Evolutionary conservation across 306 rosid species (phyloP).

Genomic region (Gillenia trifoliata): DNA sequence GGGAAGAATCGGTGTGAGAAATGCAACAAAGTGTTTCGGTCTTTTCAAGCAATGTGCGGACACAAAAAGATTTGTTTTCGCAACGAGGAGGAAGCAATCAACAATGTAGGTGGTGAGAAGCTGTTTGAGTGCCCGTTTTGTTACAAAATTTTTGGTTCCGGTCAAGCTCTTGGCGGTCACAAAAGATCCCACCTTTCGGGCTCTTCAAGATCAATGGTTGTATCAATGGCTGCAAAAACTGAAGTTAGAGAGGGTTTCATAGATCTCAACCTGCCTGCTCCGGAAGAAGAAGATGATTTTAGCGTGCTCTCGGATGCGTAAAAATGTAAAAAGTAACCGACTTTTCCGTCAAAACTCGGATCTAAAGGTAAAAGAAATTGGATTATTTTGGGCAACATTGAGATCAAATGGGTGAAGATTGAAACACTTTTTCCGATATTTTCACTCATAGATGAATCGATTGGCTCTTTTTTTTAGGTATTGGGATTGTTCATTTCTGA

Average conservation of each 20-base stretch:
- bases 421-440: neutral
- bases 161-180: conserved; percentile 94
- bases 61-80: conserved; percentile 45
- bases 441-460: conserved; percentile 29
- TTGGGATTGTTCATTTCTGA: conserved; percentile 24
- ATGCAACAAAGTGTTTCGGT: conserved; percentile 52
- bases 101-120: conserved; percentile 16
- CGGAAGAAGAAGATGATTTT: conserved; percentile 52
- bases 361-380: conserved; percentile 11
- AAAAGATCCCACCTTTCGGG: conserved; percentile 66
- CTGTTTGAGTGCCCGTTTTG: conserved; percentile 74
- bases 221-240: neutral
- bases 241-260: conserved; percentile 31
- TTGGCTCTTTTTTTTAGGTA: conserved; percentile 1
- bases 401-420: conserved; percentile 16
- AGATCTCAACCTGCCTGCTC: conserved; percentile 88
- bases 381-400: conserved; percentile 11
- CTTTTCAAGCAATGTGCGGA: conserved; percentile 58
- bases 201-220: conserved; percentile 10
- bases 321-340: neutral
- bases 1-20: conserved; percentile 53
- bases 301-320: conserved; percentile 60
- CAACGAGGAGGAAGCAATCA: conserved; percentile 22
- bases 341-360: neutral
- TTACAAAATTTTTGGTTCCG: conserved; percentile 61